Evolutionary conservation across 1,284 basidiomycete genomes (phyloP).

Genomic region (Sutorius eximius): DNA sequence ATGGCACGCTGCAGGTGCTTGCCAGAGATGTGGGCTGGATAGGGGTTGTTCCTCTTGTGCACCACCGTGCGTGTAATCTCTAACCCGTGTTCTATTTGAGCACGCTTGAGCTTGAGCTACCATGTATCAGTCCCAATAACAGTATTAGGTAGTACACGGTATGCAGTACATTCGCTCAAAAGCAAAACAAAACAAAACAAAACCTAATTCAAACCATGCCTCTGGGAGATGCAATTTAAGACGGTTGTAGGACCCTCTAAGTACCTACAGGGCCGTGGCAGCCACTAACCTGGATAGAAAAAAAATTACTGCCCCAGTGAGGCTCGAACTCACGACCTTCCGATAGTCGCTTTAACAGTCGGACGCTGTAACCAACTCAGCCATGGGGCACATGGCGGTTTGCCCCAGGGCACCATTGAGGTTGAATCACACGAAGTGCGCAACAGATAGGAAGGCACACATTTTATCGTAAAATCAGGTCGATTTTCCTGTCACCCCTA

Average conservation of each 20-base stretch:
- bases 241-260: too few species aligned
- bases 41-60: background rate
- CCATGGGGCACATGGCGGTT: slow-evolving; percentile 58
- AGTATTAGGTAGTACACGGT: slow-evolving; percentile 2
- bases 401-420: background rate
- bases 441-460: too few species aligned
- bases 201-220: background rate
- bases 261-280: too few species aligned
- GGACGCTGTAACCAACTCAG: slow-evolving; percentile 83
- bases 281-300: background rate
- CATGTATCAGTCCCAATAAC: slow-evolving; percentile 9
- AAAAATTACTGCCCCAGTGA: slow-evolving; percentile 58
- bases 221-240: background rate
- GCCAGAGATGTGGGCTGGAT: background rate
- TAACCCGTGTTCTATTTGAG: slow-evolving; percentile 13
- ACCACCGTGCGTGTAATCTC: slow-evolving; percentile 16
- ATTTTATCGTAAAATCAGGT: background rate
- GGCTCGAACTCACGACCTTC: slow-evolving; percentile 77
- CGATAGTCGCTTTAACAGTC: slow-evolving; percentile 67
- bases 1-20: background rate
- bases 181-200: background rate
- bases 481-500: background rate
- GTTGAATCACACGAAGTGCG: too few species aligned
- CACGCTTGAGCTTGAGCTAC: background rate
- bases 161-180: slow-evolving; percentile 4